Evolutionary conservation across 805 yeast genomes (phyloP), one percentile per base, ranked within the genome.

Genomic region (Kuraishia capsulata): DNA sequence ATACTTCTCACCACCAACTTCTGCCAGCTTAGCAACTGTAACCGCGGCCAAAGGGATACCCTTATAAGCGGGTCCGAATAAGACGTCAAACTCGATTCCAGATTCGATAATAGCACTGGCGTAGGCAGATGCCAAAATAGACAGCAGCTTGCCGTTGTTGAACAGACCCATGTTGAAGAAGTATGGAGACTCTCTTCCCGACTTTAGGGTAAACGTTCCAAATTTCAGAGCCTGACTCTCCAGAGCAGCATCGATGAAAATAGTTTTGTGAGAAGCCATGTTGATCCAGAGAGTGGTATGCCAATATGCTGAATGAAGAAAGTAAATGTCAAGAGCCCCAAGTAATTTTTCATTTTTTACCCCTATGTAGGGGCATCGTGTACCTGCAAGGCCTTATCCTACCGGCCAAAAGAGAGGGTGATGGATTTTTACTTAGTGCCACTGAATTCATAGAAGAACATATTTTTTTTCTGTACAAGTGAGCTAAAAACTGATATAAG

Each of bases 1-100:
- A 54, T 76, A 88, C 53, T 81, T 79, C 40, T 73, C 76, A n/a
- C 87, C 86, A 42, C 86, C 92, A 48, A 88, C 68, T 63, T 92
- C 97, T 28, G 90, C 92, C 43, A 92, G 70, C 61, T 92, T 90
- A 42, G 92, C 90, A 42, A 84, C 87, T 13, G 96, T 87, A 44
- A 90, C 73, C 4, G 97, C 95, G 38, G 95, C 95, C 41, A 90
- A 71, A 18, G 98, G 95, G 50, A 90, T 90, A 16, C 98, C 98
- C 65, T 92, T 92, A 64, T 90, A 90, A 21, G 98, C 98, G 9
- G 98, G 98, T 5, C 98, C 98, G 54, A 90, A 90, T 39, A 90
- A 65, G 32, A 92, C 78, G 53, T 90, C 97, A 51, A 90, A 89
- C 56, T 88, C 81, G 37, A 90, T 54, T 4, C 82, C 90, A 1